Percentiles rank a stretch among this genome's conserved stretches.
phyloP scores from a whole-genome alignment of 805 yeast genomes.

The Zygoascus ofunaensis region DNA sequence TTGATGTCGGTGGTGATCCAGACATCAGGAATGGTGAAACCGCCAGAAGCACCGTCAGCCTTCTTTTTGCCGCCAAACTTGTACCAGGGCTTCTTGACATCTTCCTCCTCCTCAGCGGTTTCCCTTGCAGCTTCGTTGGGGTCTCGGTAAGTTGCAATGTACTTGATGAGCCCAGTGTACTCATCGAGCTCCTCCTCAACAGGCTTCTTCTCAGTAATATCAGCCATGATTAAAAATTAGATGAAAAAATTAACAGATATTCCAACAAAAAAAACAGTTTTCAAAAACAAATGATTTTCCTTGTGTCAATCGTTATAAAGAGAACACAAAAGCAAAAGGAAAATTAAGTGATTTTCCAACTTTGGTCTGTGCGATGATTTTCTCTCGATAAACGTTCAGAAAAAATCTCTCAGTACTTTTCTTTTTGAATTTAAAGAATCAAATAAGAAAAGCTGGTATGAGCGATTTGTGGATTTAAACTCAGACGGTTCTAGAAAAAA shows the following conservation, averaged over 20 bases:
- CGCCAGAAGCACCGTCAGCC: constrained; percentile 32
- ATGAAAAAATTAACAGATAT: neutral
- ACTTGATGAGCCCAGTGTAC: constrained; percentile 30
- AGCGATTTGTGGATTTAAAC: neutral
- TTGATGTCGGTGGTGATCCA: constrained; percentile 71
- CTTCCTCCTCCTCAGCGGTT: constrained; percentile 49
- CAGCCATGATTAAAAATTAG: constrained; percentile 5
- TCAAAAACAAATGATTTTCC: neutral
- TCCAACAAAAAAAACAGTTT: neutral
- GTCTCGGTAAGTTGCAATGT: constrained; percentile 29
- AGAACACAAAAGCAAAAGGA: neutral
- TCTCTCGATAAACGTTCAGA: neutral
- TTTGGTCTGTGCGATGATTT: too few relatives aligned
- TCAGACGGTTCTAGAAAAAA: neutral
- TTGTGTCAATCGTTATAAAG: neutral
- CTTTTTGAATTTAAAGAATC: neutral
- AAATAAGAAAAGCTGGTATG: constrained; percentile 1
- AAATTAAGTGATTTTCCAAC: too few relatives aligned
- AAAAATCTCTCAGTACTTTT: neutral
- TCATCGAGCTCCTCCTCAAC: constrained; percentile 35
- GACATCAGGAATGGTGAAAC: constrained; percentile 59
- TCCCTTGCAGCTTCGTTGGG: constrained; percentile 36
- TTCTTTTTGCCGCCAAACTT: constrained; percentile 40
- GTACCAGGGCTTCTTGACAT: constrained; percentile 54
- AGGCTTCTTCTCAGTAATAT: constrained; percentile 33